Conservation (phyloP, 2,329 filamentous ascomycete genomes). For the Apiospora malaysiana region DNA sequence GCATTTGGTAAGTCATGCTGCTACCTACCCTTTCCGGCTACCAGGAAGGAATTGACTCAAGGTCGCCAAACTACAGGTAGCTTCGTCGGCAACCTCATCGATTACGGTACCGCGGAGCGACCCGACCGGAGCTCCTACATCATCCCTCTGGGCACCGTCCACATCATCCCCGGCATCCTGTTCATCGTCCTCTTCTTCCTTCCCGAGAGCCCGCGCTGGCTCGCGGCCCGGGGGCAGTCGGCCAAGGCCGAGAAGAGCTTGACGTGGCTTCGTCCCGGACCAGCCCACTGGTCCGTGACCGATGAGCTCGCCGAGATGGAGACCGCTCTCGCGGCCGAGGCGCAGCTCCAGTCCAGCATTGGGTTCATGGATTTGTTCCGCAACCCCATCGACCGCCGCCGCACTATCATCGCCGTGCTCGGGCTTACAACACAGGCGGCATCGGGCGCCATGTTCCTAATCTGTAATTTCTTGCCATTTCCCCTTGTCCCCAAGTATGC, state of each 20-base stretch:
- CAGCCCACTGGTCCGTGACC: conserved; percentile 34
- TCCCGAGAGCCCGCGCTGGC: conserved; percentile 76
- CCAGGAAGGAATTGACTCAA: too few relatives aligned
- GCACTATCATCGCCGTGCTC: conserved; percentile 48
- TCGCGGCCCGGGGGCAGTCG: conserved; percentile 44
- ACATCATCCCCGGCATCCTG: conserved; percentile 53
- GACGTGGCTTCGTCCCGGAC: conserved; percentile 40
- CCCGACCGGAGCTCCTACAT: conserved; percentile 69
- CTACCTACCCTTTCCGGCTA: too few relatives aligned
- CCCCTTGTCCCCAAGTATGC: too few relatives aligned
- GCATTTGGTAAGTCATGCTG: conserved; percentile 50
- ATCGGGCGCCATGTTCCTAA: conserved; percentile 51
- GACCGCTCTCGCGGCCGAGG: conserved; percentile 43
- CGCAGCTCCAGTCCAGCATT: conserved; percentile 37
- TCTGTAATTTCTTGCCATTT: conserved; percentile 37
- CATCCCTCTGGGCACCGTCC: conserved; percentile 73
- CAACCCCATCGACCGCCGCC: conserved; percentile 50
- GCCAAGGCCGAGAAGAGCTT: conserved; percentile 39
- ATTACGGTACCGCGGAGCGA: conserved; percentile 66
- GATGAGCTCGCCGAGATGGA: conserved; percentile 46
- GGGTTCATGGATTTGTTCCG: conserved; percentile 50
- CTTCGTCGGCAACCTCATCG: conserved; percentile 59
- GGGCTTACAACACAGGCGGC: conserved; percentile 51
- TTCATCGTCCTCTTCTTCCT: conserved; percentile 45
- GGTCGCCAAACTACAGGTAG: conserved; percentile 42